Base-by-base conservation (phyloP, 768 basidiomycete genomes). In the Chalciporus sphaerocephalus region DNA sequence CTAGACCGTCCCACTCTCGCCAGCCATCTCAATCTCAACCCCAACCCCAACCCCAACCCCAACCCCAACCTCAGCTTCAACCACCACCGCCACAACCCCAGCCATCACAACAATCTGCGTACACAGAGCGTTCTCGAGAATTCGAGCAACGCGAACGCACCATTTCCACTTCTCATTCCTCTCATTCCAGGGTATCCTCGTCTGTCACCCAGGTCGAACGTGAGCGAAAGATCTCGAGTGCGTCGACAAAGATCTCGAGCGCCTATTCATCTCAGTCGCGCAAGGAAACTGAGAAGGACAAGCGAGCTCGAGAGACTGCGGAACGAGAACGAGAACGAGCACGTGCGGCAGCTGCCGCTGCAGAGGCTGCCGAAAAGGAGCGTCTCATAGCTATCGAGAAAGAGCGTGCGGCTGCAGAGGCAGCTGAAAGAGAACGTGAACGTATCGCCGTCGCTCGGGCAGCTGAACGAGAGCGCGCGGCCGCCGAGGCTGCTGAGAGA, bases 161-260 rank as follows among this genome's bases (percentile, higher is more conserved):
- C 12, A n/a, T 53, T 9, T 56, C 65, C 1, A 66, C 42, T 11
- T 57, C 64, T 17, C 40, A 56, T 4, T 65, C 63, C 13, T 57
- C 64, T 17, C 40, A 56, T 4, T 65, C 63, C 15, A 58, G 53
- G 28, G 20, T 47, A 36, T 58, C 63, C 8, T 55, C 64, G 25
- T 53, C 52, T 12, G 36, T 40, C 18, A 44, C 48, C 7, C 54
- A 54, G 9, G 37, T 47, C 18, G 64, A 65, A 21, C 62, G 52
- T 15, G 65, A 67, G 30, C 51, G 60, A 13, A 67, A 52, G 38
- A 22, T 21, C 1, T 56, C 65, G 10, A 16, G 47, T n/a, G 39
- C 62, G 2, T 65, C 65, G 21, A 47, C 38, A 27, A 64, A 49
- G 20, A 22, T 54, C 53, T 71, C 47, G 75, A 69, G 42, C 63